These are phyloP conservation scores for Plenodomus biglobosus DNA, from an alignment of 2,329 filamentous ascomycete genomes.

Conservation along the genomic window DNA sequence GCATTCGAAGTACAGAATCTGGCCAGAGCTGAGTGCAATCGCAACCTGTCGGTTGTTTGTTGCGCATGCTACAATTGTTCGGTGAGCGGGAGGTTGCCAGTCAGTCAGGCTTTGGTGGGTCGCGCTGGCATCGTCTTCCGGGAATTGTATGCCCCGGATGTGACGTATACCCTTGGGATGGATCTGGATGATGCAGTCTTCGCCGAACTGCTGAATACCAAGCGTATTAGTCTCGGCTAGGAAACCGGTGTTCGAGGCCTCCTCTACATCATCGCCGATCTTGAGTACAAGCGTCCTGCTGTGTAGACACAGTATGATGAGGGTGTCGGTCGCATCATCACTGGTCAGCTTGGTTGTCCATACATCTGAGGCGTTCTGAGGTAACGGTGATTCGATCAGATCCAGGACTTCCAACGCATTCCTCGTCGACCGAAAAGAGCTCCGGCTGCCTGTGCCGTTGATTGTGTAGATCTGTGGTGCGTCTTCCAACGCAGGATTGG, in stretches of 20 bases:
- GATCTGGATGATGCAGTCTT: slow-evolving; percentile 89
- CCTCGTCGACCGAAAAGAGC: slow-evolving; percentile 86
- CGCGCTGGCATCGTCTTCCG: slow-evolving; percentile 24
- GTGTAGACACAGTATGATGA: slow-evolving; percentile 91
- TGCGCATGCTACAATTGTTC: slow-evolving; percentile 90
- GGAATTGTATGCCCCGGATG: slow-evolving; percentile 64
- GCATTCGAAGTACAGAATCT: slow-evolving; percentile 98
- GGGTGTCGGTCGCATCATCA: slow-evolving; percentile 83
- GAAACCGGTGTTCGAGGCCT: slow-evolving; percentile 92
- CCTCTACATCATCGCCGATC: slow-evolving; percentile 95
- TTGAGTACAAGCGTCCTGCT: slow-evolving; percentile 90
- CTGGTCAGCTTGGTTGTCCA: slow-evolving; percentile 91
- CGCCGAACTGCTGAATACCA: slow-evolving; percentile 89
- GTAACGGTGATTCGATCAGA: slow-evolving; percentile 90
- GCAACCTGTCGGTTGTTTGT: slow-evolving; percentile 93
- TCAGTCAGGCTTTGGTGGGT: slow-evolving; percentile 72
- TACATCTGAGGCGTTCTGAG: slow-evolving; percentile 83
- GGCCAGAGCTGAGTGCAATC: slow-evolving; percentile 89
- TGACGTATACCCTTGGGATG: slow-evolving; percentile 96
- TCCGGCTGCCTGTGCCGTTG: slow-evolving; percentile 84
- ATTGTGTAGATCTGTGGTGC: slow-evolving; percentile 95
- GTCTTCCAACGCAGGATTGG: slow-evolving; percentile 87
- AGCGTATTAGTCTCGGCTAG: slow-evolving; percentile 84
- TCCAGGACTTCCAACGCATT: slow-evolving; percentile 92
- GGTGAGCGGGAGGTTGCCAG: slow-evolving; percentile 90